Conservation (phyloP, 2,329 filamentous ascomycete genomes). For the Neocucurbitaria cava region DNA sequence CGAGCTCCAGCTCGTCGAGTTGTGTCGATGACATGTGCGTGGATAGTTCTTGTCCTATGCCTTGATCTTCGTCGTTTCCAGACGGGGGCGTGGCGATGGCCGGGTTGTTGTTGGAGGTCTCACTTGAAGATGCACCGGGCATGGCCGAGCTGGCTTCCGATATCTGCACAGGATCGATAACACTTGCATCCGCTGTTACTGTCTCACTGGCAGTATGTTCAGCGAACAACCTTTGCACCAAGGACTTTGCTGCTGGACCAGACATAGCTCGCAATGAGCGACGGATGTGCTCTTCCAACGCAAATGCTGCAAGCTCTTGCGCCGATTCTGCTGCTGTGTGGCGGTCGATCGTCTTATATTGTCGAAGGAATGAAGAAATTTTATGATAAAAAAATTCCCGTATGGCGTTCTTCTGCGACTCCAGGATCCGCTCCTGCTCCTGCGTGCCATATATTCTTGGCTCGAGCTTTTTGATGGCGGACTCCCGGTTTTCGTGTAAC, state of each 20-base stretch:
- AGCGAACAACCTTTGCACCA: not conserved
- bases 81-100: no score
- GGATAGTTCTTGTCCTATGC: no score
- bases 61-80: no score
- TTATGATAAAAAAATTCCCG: not conserved
- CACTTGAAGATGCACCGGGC: not conserved
- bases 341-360: not conserved
- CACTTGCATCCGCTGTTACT: not conserved
- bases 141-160: not conserved
- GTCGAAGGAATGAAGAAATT: not conserved
- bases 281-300: not conserved
- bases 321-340: not conserved
- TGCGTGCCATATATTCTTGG: not conserved
- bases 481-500: not conserved
- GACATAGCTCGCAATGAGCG: not conserved
- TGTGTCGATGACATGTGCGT: no score
- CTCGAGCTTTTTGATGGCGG: not conserved
- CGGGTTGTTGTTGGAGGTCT: not conserved
- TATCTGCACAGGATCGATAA: not conserved
- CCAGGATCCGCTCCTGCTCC: not conserved
- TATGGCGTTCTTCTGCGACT: not conserved
- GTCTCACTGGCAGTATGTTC: not conserved
- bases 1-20: no score
- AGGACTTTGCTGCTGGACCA: not conserved
- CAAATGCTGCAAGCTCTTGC: not conserved